These are phyloP conservation scores for Cicer bijugum DNA, from an alignment of 306 rosid species.

Conservation along the genomic window DNA sequence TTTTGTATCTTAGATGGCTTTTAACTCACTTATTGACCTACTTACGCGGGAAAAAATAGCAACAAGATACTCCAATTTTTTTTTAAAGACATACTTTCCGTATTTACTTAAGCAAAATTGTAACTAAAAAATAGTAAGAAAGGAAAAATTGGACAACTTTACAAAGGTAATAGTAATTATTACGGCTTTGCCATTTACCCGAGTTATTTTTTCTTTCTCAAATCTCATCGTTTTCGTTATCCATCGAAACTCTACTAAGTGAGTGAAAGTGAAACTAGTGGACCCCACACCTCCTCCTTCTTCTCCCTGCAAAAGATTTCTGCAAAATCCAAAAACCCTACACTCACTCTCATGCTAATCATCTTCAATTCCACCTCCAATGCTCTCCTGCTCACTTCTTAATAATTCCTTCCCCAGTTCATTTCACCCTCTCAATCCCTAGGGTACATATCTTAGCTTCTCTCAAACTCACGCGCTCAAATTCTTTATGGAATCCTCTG, in stretches of 20 bases:
- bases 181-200: slow-evolving; percentile 52
- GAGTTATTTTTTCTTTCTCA: background rate
- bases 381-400: slow-evolving; percentile 28
- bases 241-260: slow-evolving; percentile 7
- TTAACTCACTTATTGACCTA: too few relatives aligned
- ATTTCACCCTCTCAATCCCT: slow-evolving; percentile 14
- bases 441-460: background rate
- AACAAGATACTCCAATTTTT: too few relatives aligned
- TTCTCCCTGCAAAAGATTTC: background rate
- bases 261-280: slow-evolving; percentile 41
- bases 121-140: too few relatives aligned
- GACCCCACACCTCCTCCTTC: slow-evolving; percentile 35
- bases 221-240: slow-evolving; percentile 20
- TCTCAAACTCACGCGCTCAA: slow-evolving; percentile 44
- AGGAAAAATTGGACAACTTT: too few relatives aligned
- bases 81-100: too few relatives aligned
- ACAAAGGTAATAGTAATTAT: background rate
- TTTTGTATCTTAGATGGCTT: too few relatives aligned
- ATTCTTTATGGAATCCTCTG: slow-evolving; percentile 43
- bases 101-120: too few relatives aligned
- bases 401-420: background rate
- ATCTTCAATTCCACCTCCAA: slow-evolving; percentile 34
- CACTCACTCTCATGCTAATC: slow-evolving; percentile 12
- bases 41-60: too few relatives aligned
- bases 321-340: slow-evolving; percentile 48